phyloP scores from a whole-genome alignment of 805 yeast genomes.

The Sugiyamaella smithiae region DNA sequence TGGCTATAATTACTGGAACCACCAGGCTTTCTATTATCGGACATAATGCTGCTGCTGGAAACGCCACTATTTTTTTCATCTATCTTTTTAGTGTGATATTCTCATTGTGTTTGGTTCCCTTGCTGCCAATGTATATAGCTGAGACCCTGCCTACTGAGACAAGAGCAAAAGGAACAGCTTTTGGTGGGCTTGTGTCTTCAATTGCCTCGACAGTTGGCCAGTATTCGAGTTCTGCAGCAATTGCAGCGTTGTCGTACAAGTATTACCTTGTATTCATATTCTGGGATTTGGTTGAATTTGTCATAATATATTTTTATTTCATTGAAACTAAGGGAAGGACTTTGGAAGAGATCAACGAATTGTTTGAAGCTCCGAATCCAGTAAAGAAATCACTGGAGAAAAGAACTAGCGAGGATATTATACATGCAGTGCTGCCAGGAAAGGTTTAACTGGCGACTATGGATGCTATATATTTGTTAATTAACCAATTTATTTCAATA shows the following conservation, averaged over 20 bases:
- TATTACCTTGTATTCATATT: slow-evolving; percentile 34
- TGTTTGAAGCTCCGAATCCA: slow-evolving; percentile 31
- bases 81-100: slow-evolving; percentile 19
- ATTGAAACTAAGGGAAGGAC: slow-evolving; percentile 76
- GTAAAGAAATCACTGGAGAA: background rate
- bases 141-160: slow-evolving; percentile 31
- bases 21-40: slow-evolving; percentile 26
- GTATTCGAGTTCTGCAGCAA: slow-evolving; percentile 29
- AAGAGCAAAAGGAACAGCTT: slow-evolving; percentile 33
- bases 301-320: slow-evolving; percentile 60
- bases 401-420: background rate
- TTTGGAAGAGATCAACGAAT: slow-evolving; percentile 73
- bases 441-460: too few species aligned
- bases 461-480: too few species aligned
- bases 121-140: slow-evolving; percentile 37
- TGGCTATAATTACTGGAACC: slow-evolving; percentile 26
- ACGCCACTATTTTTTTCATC: slow-evolving; percentile 20
- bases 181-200: slow-evolving; percentile 28
- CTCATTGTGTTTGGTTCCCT: slow-evolving; percentile 35
- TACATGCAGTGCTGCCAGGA: background rate
- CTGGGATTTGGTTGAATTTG: slow-evolving; percentile 31
- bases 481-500: too few species aligned
- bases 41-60: slow-evolving; percentile 23
- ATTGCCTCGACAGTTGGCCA: slow-evolving; percentile 32
- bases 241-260: slow-evolving; percentile 34